Evolutionary conservation across 139 green algal genomes (phyloP), one percentile per base, ranked within the genome.

Genomic region (Micromonas pusilla): DNA sequence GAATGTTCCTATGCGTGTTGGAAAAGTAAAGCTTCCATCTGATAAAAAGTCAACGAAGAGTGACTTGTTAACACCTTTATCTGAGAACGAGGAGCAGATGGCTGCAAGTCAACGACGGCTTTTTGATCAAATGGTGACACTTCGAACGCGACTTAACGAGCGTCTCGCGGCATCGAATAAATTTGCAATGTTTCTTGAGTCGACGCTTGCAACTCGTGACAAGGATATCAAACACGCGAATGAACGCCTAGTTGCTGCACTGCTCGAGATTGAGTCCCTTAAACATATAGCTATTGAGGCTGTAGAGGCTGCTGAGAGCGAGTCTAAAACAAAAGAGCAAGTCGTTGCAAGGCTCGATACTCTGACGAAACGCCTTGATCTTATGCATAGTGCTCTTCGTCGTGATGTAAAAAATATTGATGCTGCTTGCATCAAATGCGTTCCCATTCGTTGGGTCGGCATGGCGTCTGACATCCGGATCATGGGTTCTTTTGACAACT

Each of bases 131-230:
- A 75, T 75, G 68, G 31, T 75, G 2, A 75, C 68, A n/a, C 37
- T 75, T n/a, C 37, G 68, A 9, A 75, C 68, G 37, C 68, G 68
- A 63, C 53, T 75, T n/a, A 75, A 75, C 37, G 68, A 75, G 30
- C 68, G 68, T 5, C 34, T 75, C 26, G 37, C 37, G 20, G 31
- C 31, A 30, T 36, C 68, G 26, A 75, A 75, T 33, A n/a, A 28
- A 5, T 75, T 75, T 34, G 68, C 68, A 36, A 75, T 62, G 37
- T 75, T 36, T 63, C 37, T 75, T n/a, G 68, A 75, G 37, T 33
- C 52, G 5, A 75, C 68, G 3, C 37, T 75, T 32, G 5, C 38
- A 26, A 32, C 21, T 20, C 36, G 68, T 3, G 68, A 75, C 37
- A 39, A 62, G 21, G 37, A 75, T 36, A 34, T 75, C n/a, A 36